Base-by-base conservation (phyloP, 768 basidiomycete species). In the Auricularia auricula-judae region DNA sequence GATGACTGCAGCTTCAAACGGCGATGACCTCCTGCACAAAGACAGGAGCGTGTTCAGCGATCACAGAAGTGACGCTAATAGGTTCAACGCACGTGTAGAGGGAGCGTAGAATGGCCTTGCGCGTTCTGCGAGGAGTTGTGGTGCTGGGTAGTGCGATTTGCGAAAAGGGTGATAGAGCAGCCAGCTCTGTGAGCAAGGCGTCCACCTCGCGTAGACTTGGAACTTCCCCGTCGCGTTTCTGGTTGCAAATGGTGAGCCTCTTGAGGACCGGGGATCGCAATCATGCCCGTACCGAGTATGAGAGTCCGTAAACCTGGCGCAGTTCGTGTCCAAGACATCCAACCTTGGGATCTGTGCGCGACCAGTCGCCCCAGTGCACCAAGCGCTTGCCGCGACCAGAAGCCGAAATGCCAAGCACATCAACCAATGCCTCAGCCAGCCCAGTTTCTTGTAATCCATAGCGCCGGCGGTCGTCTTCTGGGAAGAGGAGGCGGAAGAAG, bases 401-500 rank as follows among this genome's bases (percentile, higher is more conserved):
- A 51, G 62, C 71, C 62, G 70, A 76, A 36, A 82, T 69, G 58
- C 80, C 79, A 65, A 82, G 77, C 53, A 78, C 78, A 21, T 83
- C 76, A 1, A 78, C 77, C 0, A 95, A 76, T 35, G 79, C 72
- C 11, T 74, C 71, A 1, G 81, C 79, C 21, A 95, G 78, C 39
- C 75, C 79, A 14, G 77, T 75, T 75, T 93, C 91, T 71, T 88
- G 84, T 70, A 93, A 77, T 39, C 84, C 83, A 68, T 87, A 95
- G 72, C 94, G 79, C 16, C 81, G 74, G 1, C 76, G 69, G 66
- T 94, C 91, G 64, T 91, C 85, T 66, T 94, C 86, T 0, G 94
- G 93, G 70, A 94, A 95, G n/a, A 96, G 76, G 3, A 93, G 74
- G 5, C 85, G 82, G 69, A 95, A 86, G 36, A 91, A 74, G 4